Conservation (phyloP, 225 moss, liverwort and hornwort species). For the Bryum argenteum region DNA sequence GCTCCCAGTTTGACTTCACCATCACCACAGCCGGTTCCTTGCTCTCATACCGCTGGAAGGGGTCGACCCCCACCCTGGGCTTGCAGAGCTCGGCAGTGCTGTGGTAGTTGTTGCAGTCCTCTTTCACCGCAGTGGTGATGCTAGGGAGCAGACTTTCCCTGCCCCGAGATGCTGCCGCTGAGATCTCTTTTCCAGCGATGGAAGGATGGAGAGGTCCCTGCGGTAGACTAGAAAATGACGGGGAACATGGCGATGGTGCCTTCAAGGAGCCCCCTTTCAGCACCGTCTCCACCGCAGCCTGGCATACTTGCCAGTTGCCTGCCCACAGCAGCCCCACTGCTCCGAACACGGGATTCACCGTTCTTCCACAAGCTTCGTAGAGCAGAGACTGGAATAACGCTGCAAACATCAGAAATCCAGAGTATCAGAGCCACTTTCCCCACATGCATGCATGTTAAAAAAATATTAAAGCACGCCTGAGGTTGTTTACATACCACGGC, state of each 20-base stretch:
- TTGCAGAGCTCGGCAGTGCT: constrained; percentile 36
- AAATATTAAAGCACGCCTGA: background rate
- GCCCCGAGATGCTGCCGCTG: constrained; percentile 17
- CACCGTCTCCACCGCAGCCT: constrained; percentile 72
- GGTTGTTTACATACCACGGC: constrained; percentile 49
- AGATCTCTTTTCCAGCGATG: constrained; percentile 33
- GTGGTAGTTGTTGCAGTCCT: constrained; percentile 12
- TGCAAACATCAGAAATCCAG: constrained; percentile 20
- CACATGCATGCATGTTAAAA: background rate
- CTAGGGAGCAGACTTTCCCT: constrained; percentile 37
- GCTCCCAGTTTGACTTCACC: constrained; percentile 44
- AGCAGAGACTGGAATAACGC: constrained; percentile 72
- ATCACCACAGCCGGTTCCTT: constrained; percentile 38
- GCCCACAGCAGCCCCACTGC: constrained; percentile 67
- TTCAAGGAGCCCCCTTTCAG: constrained; percentile 62
- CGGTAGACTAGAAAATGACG: constrained; percentile 35
- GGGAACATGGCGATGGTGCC: constrained; percentile 50
- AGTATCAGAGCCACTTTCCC: background rate
- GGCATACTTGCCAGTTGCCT: constrained; percentile 66
- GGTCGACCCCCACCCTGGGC: constrained; percentile 38
- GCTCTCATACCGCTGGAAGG: constrained; percentile 47
- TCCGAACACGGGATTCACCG: constrained; percentile 69
- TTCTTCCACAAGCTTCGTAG: constrained; percentile 72
- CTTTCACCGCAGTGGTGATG: constrained; percentile 29
- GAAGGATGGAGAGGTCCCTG: constrained; percentile 39